Conservation (phyloP, 2,329 filamentous ascomycete genomes). For the Fusarium udum region DNA sequence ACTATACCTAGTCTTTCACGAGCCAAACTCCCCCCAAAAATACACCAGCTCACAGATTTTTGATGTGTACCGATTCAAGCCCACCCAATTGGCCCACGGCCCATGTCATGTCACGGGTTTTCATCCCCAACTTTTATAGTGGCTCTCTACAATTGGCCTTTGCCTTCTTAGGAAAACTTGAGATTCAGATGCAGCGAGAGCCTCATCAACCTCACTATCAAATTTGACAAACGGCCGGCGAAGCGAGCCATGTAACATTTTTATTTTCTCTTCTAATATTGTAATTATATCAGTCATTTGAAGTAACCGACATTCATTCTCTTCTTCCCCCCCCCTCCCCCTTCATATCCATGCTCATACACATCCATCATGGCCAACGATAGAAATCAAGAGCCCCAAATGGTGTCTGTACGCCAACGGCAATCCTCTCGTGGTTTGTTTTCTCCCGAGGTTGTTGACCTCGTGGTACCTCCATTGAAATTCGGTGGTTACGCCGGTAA, state of each 20-base stretch:
- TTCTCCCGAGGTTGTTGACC: conserved; percentile 55
- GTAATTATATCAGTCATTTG: conserved; percentile 12
- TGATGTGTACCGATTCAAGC: conserved; percentile 12
- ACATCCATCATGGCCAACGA: conserved; percentile 32
- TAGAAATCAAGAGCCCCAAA: conserved; percentile 29
- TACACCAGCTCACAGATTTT: conserved; percentile 6
- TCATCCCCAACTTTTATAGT: conserved; percentile 13
- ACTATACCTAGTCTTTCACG: neutral
- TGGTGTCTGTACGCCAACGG: conserved; percentile 34
- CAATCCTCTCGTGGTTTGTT: conserved; percentile 49
- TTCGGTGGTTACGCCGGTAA: conserved; percentile 69
- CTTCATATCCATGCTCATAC: neutral
- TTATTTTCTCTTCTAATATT: neutral
- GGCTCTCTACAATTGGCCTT: conserved; percentile 21
- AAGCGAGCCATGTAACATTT: conserved; percentile 37
- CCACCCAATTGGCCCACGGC: conserved; percentile 14
- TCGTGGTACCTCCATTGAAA: conserved; percentile 63
- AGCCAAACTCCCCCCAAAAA: neutral
- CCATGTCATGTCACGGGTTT: conserved; percentile 39
- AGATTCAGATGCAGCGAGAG: conserved; percentile 15
- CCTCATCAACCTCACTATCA: conserved; percentile 27
- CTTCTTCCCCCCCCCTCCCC: neutral
- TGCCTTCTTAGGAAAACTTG: conserved; percentile 23
- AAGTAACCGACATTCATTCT: neutral
- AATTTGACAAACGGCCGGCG: neutral